These are phyloP conservation scores for Metarhizium sp. DNA, from an alignment of 2,329 filamentous ascomycete genomes.

Conservation along the genomic window DNA sequence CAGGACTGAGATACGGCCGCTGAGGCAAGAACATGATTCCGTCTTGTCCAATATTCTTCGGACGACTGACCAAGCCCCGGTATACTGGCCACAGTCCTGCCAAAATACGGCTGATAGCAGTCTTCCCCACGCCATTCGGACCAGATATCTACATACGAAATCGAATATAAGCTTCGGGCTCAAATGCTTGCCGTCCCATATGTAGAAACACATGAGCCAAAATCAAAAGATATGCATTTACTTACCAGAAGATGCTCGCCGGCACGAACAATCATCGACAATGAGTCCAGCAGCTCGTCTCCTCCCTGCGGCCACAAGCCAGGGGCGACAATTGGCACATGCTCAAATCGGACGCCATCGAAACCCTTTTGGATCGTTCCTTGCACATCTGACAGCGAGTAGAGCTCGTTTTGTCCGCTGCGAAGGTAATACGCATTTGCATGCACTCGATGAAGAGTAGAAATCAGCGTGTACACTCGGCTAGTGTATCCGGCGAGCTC, in stretches of 20 bases:
- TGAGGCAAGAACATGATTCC: slow-evolving; percentile 99
- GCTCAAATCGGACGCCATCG: slow-evolving; percentile 85
- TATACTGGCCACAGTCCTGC: slow-evolving; percentile 96
- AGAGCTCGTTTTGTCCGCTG: slow-evolving; percentile 63
- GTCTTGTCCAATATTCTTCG: slow-evolving; percentile 69
- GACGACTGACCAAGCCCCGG: slow-evolving; percentile 80
- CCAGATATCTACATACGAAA: slow-evolving; percentile 59
- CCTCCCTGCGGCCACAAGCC: slow-evolving; percentile 81
- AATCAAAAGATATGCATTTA: not conserved
- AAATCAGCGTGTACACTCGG: slow-evolving; percentile 89
- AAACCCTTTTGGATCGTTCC: slow-evolving; percentile 93
- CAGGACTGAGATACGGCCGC: slow-evolving; percentile 82
- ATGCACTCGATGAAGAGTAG: slow-evolving; percentile 87
- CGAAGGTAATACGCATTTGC: slow-evolving; percentile 75
- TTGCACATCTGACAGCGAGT: slow-evolving; percentile 82
- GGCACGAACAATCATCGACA: slow-evolving; percentile 80
- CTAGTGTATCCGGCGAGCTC: slow-evolving; percentile 95
- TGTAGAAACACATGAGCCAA: not conserved
- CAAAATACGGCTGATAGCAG: slow-evolving; percentile 74
- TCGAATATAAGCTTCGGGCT: not conserved
- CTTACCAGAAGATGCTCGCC: slow-evolving; percentile 78
- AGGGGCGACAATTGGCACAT: slow-evolving; percentile 87
- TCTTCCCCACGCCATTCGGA: slow-evolving; percentile 91
- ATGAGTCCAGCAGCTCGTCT: slow-evolving; percentile 79
- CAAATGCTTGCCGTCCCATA: not conserved